Base-by-base conservation (phyloP, 2,329 filamentous ascomycete species). In the Alternaria metachromatica region DNA sequence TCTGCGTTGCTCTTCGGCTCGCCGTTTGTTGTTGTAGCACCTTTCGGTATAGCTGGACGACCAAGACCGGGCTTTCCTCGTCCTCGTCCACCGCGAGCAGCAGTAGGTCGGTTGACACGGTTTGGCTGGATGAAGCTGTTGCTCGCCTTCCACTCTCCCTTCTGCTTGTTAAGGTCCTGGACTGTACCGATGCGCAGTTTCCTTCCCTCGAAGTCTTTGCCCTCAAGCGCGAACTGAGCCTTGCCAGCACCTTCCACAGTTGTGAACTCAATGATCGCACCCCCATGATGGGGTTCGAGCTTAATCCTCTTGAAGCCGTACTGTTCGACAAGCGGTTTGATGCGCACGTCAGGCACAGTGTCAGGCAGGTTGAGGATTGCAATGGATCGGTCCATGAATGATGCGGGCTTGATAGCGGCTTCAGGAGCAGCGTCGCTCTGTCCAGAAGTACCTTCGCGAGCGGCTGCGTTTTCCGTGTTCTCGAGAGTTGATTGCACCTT, bases 331-430 rank as follows among this genome's bases (percentile, higher is more conserved):
- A 96, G 83, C 0, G 89, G 86, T 48, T 88, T 88, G 58, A 99
- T 88, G 28, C 94, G 92, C 2, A 92, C 89, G 73, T 97, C 93
- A 68, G 96, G 97, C 73, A 98, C 88, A 0, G 94, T 98, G 75
- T 98, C 96, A 0, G 96, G 93, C 1, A 99, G 84, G 66, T 94
- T 91, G 81, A 97, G 88, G 26, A 99, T 83, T 10, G 90, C 91
- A 54, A 98, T 86, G 1, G 92, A 96, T 56, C 93, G 89, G 54
- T 89, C 87, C 33, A 65, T 63, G 21, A 77, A 76, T 1, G 75
- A 67, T 2, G 70, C 72, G 12, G 69, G 64, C n/a, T 69, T 66
- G 44, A 55, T 55, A 20, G 50, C 49, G 28, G 69, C 30, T 12
- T 60, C 66, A n/a, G 54, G 15, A 75, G 80, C 74, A 23, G 78